These are phyloP conservation scores for Phytopythium vexans DNA, from an alignment of 352 stramenopile species.

Conservation along the genomic window DNA sequence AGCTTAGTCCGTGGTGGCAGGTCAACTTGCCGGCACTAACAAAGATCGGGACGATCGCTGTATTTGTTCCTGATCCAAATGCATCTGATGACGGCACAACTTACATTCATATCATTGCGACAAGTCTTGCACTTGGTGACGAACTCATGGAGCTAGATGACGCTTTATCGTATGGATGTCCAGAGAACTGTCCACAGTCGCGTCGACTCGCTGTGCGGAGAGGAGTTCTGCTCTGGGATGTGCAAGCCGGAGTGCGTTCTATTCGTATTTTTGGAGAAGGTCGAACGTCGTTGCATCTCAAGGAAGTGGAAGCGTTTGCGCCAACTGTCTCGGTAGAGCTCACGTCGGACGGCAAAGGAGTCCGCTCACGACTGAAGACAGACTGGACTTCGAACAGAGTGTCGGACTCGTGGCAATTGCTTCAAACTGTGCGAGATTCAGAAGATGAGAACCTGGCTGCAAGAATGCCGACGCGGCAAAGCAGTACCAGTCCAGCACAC, in stretches of 20 bases:
- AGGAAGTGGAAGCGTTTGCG: constrained; percentile 54
- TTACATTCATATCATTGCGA: constrained; percentile 33
- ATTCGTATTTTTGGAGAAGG: constrained; percentile 56
- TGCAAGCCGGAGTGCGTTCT: constrained; percentile 37
- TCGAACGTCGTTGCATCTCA: constrained; percentile 25
- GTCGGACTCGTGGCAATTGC: constrained; percentile 46
- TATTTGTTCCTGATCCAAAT: constrained; percentile 43
- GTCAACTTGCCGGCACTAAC: constrained; percentile 28
- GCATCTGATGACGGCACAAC: constrained; percentile 1
- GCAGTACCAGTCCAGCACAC: constrained; percentile 34
- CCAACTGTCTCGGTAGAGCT: constrained; percentile 39
- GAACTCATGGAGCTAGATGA: constrained; percentile 11
- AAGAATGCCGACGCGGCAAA: constrained; percentile 62
- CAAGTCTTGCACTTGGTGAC: constrained; percentile 20
- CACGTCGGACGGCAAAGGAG: constrained; percentile 33
- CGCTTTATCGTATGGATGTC: constrained; percentile 32
- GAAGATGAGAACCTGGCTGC: constrained; percentile 58
- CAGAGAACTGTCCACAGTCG: constrained; percentile 30
- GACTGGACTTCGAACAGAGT: constrained; percentile 37
- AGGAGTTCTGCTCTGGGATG: constrained; percentile 41
- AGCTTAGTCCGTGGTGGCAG: constrained; percentile 61
- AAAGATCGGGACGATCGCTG: constrained; percentile 44
- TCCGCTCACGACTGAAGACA: constrained; percentile 43
- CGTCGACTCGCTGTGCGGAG: constrained; percentile 26
- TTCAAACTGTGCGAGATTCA: constrained; percentile 48